These are phyloP conservation scores for Pleurotus tuoliensis DNA, from an alignment of 768 basidiomycete genomes.

Conservation along the genomic window DNA sequence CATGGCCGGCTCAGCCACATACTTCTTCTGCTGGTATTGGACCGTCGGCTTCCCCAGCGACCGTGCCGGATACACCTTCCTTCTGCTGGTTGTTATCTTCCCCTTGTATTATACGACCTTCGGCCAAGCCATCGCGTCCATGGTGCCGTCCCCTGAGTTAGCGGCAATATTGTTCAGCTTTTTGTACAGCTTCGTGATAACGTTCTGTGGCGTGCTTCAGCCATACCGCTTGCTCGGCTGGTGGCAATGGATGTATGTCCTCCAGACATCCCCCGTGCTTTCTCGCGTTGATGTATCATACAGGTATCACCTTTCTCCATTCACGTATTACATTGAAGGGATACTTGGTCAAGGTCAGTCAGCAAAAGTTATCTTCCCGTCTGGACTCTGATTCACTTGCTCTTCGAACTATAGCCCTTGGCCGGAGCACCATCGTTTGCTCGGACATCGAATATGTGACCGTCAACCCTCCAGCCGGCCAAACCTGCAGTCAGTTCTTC, in stretches of 20 bases:
- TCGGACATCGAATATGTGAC: conserved; percentile 56
- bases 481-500: conserved; percentile 53
- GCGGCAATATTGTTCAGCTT: conserved; percentile 49
- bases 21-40: conserved; percentile 74
- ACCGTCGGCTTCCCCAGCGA: conserved; percentile 56
- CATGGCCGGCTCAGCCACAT: conserved; percentile 52
- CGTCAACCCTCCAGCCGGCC: conserved; percentile 53
- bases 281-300: neutral
- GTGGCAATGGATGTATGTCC: conserved; percentile 62
- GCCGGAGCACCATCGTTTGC: conserved; percentile 48
- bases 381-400: conserved; percentile 27
- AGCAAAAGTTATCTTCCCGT: conserved; percentile 20
- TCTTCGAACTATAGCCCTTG: conserved; percentile 36
- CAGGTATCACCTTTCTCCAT: conserved; percentile 43
- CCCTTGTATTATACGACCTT: conserved; percentile 43
- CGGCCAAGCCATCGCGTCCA: conserved; percentile 49
- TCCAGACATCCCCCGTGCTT: no score
- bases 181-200: conserved; percentile 54
- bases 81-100: conserved; percentile 28
- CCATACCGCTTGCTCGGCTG: conserved; percentile 55
- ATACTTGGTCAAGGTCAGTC: conserved; percentile 40
- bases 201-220: conserved; percentile 62
- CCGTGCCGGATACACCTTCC: conserved; percentile 55
- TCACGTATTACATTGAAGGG: conserved; percentile 55
- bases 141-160: conserved; percentile 52